These are phyloP conservation scores for Kalaharituber pfeilii DNA, from an alignment of 2,329 filamentous ascomycete genomes.

Conservation along the genomic window DNA sequence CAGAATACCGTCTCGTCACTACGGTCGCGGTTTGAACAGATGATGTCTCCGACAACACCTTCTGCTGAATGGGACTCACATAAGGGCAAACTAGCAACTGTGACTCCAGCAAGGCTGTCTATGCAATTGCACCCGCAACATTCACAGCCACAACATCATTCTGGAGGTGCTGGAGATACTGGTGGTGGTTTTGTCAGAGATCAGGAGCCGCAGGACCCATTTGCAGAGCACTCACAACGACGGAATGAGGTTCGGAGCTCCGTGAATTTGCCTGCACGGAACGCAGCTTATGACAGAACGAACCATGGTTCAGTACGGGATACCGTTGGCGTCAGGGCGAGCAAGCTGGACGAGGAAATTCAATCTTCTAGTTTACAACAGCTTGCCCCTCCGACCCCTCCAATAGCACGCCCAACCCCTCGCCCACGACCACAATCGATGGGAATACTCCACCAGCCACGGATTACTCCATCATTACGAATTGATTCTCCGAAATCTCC, in stretches of 20 bases:
- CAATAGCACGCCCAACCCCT: background rate
- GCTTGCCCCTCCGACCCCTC: background rate
- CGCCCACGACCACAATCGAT: background rate
- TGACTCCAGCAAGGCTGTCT: constrained; percentile 28
- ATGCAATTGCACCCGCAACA: constrained; percentile 25
- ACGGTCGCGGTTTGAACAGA: constrained; percentile 64
- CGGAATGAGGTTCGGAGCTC: background rate
- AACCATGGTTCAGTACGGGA: background rate
- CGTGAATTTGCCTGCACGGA: background rate
- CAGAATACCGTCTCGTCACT: constrained; percentile 70
- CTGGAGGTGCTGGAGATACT: too few relatives aligned
- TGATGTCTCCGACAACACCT: constrained; percentile 33
- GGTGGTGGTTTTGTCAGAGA: background rate
- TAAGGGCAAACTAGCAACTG: constrained; percentile 8
- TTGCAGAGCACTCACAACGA: background rate
- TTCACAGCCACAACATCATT: background rate
- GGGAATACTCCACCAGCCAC: background rate
- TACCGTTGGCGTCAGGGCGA: background rate
- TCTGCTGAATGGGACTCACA: constrained; percentile 18
- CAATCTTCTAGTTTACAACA: background rate
- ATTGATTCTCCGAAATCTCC: constrained; percentile 15
- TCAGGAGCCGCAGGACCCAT: background rate
- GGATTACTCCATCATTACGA: constrained; percentile 19
- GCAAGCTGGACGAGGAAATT: background rate
- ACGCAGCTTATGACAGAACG: background rate